A percentile compares a stretch with the other conserved stretches of the same genome.
Evolutionary conservation across 176 grass and related monocot genomes (phyloP).

Genomic region (Zizania latifolia): DNA sequence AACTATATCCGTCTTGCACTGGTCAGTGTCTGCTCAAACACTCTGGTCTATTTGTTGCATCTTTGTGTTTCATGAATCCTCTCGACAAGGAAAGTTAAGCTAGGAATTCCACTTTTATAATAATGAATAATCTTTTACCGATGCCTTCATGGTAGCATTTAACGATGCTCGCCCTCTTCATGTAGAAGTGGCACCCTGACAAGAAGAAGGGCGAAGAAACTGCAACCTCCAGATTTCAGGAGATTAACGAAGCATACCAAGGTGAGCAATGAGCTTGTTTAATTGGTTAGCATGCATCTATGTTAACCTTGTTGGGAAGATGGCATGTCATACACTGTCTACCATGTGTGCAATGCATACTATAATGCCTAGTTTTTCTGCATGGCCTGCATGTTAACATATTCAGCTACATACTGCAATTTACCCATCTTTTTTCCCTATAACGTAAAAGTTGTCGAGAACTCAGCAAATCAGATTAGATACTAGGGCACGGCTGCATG

Average conservation of each 20-base stretch:
- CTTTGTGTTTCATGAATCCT: not conserved
- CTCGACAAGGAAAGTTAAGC: not conserved
- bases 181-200: conserved; percentile 99
- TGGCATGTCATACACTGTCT: not conserved
- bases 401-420: not conserved
- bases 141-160: not conserved
- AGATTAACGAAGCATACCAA: conserved; percentile 95
- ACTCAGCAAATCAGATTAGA: not conserved
- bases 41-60: not conserved
- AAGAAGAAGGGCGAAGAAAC: conserved; percentile 78
- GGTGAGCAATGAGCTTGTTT: conserved; percentile 38
- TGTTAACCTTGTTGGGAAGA: not conserved
- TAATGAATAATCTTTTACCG: no score
- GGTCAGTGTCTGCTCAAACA: conserved; percentile 42
- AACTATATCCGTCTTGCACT: conserved; percentile 89
- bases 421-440: not conserved
- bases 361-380: no score
- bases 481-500: not conserved
- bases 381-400: no score
- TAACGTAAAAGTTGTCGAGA: no score
- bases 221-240: conserved; percentile 95
- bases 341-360: no score
- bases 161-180: not conserved
- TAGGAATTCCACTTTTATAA: not conserved
- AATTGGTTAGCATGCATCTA: not conserved